Base-by-base conservation (phyloP, 2,329 filamentous ascomycete genomes). In the Colletotrichum coccodes region DNA sequence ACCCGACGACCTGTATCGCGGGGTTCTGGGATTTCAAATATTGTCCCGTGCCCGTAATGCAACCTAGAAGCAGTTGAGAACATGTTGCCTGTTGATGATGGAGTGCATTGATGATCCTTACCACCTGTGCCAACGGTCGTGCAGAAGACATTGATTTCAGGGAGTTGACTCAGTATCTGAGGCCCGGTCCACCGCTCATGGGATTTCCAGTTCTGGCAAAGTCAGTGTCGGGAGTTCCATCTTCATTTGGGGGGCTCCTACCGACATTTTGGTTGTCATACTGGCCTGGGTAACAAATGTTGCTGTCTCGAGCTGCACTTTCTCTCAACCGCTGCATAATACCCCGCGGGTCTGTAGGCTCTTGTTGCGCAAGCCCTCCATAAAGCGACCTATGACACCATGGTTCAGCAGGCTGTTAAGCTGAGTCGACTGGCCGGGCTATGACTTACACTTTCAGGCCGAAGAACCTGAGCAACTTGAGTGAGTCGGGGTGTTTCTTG, bases 401-500 rank as follows among this genome's bases (percentile, higher is more conserved):
- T 34, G 36, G 23, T 38, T 36, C 46, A 44, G 50, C 6, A 16
- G 3, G 18, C n/a, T n/a, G n/a, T n/a, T n/a, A n/a, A n/a, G n/a
- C n/a, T n/a, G n/a, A n/a, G n/a, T n/a, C n/a, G n/a, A n/a, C n/a
- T n/a, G n/a, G n/a, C n/a, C n/a, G n/a, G n/a, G n/a, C n/a, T n/a
- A n/a, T n/a, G 1, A 11, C 76, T 75, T 74, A 79, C 78, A 77
- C 73, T 30, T 75, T 71, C 5, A 80, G 71, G 1, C 78, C 78
- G 59, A 80, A 79, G 60, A 79, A 77, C 21, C 78, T 75, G 72
- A 79, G 75, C 40, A 79, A 67, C 4, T 74, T 75, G 30, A 80
- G 50, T 47, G 77, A 77, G 0, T 76, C 77, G 32, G 76, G 71
- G 30, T 74, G 76, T 8, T 77, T 79, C 83, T 87, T 60, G 80